Evolutionary conservation across 129 eudicot species (phyloP).

Genomic region (Gnaphalium uliginosum): DNA sequence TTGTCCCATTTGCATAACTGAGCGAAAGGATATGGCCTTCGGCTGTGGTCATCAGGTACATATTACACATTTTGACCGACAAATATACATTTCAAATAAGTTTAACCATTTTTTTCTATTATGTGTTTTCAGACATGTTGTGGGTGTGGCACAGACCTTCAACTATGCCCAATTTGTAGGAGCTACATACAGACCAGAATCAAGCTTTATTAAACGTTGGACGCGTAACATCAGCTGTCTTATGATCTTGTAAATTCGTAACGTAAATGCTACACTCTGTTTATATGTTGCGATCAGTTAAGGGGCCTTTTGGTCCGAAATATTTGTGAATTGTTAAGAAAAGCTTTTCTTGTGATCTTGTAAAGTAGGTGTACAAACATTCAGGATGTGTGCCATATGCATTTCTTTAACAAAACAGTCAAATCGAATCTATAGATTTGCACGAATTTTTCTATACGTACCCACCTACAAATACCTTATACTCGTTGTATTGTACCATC

Average conservation of each 20-base stretch:
- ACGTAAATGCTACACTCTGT: not conserved
- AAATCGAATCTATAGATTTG: conserved; percentile 14
- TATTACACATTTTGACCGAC: not conserved
- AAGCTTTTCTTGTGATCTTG: conserved; percentile 39
- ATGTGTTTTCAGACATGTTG: conserved; percentile 68
- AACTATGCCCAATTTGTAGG: conserved; percentile 78
- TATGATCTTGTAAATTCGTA: not conserved
- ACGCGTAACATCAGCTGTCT: not conserved
- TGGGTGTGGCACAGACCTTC: conserved; percentile 76
- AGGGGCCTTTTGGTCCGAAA: conserved; percentile 23
- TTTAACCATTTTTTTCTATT: not conserved
- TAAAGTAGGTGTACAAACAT: conserved; percentile 31
- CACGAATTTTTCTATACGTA: not conserved
- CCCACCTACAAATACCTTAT: conserved; percentile 29
- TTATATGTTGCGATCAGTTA: conserved; percentile 12
- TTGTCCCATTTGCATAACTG: conserved; percentile 77
- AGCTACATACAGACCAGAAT: conserved; percentile 66
- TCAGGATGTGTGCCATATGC: conserved; percentile 38
- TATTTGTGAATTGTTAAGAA: conserved; percentile 14
- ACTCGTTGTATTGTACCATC: not conserved
- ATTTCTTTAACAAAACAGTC: conserved; percentile 30
- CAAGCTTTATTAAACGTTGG: conserved; percentile 58
- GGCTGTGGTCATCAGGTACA: conserved; percentile 95
- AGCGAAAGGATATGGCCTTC: conserved; percentile 79
- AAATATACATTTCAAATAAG: not conserved